phyloP scores from a whole-genome alignment of 2,329 filamentous ascomycete genomes.

The Nakataea oryzae region DNA sequence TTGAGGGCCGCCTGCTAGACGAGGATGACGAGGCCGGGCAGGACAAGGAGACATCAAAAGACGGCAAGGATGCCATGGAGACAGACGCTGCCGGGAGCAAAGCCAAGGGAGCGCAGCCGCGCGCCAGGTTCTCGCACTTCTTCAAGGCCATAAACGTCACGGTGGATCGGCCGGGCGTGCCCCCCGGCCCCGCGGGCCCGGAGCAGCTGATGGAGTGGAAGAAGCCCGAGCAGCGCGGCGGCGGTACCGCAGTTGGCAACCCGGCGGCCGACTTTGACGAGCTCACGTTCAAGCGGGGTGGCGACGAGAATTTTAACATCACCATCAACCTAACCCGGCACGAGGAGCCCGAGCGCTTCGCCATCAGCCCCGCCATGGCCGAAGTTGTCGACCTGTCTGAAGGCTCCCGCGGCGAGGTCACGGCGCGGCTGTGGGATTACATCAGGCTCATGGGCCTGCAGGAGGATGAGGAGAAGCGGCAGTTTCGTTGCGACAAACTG shows the following conservation, averaged over 20 bases:
- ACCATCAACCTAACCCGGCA: constrained; percentile 78
- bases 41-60: constrained; percentile 27
- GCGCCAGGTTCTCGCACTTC: constrained; percentile 59
- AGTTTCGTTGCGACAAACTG: constrained; percentile 77
- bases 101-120: constrained; percentile 20
- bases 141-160: constrained; percentile 72
- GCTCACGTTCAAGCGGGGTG: constrained; percentile 80
- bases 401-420: constrained; percentile 76
- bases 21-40: constrained; percentile 49
- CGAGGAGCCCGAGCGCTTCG: constrained; percentile 77
- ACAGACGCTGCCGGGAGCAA: constrained; percentile 33
- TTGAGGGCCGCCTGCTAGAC: constrained; percentile 77
- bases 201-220: constrained; percentile 72
- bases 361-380: constrained; percentile 66
- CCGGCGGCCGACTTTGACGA: constrained; percentile 76
- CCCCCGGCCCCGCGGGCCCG: constrained; percentile 24
- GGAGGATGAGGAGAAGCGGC: constrained; percentile 90
- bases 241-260: constrained; percentile 26
- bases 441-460: constrained; percentile 76
- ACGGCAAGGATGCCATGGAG: constrained; percentile 47
- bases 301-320: constrained; percentile 87
- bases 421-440: constrained; percentile 94
- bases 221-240: constrained; percentile 54
- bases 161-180: constrained; percentile 39
- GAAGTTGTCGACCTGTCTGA: constrained; percentile 80